Conservation (phyloP, 192 early-diverging fungal genomes). For the Backusella circina region DNA sequence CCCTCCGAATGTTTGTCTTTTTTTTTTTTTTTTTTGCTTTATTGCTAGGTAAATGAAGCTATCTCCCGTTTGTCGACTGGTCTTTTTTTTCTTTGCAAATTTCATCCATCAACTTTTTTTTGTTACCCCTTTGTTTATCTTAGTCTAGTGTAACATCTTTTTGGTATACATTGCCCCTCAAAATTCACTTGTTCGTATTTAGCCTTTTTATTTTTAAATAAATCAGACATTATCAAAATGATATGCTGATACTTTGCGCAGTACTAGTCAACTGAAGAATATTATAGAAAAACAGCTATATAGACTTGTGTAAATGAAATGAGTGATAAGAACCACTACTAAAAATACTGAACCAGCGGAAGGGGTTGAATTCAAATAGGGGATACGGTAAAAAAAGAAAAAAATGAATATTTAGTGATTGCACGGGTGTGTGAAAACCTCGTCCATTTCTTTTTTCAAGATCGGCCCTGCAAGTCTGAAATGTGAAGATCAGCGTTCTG, state of each 20-base stretch:
- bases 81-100: not conserved
- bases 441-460: not conserved
- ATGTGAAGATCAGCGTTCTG: constrained; percentile 9
- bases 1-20: constrained; percentile 1
- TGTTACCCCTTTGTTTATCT: not conserved
- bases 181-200: not conserved
- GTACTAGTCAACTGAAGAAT: not conserved
- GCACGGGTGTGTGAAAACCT: not conserved
- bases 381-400: not conserved
- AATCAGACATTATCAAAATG: not conserved
- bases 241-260: not conserved
- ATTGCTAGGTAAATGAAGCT: not conserved
- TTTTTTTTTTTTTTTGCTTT: not conserved
- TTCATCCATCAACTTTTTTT: not conserved
- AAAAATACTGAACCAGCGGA: not conserved
- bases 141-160: not conserved
- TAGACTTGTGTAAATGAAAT: not conserved
- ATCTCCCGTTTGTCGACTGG: not conserved
- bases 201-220: not conserved
- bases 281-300: not conserved
- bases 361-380: not conserved
- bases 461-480: not conserved
- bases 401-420: not conserved
- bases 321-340: not conserved
- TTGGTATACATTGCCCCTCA: not conserved